Evolutionary conservation across 257 asterid genomes (phyloP).

Genomic region (Solanum chmielewskii): DNA sequence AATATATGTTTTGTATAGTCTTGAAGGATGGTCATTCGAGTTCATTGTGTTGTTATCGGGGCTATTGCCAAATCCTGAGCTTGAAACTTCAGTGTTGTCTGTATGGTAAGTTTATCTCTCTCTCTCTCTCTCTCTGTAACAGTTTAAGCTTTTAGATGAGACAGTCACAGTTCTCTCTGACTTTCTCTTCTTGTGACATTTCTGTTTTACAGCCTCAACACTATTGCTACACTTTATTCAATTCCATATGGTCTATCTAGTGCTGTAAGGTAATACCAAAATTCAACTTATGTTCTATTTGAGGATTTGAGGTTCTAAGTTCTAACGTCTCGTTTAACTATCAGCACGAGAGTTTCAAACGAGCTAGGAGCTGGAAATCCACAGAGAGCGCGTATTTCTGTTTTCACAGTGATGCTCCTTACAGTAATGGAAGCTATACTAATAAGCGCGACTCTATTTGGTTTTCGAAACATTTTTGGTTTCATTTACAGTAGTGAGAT

Average conservation of each 20-base stretch:
- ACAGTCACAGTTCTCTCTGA: neutral
- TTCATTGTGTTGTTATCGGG: conserved; percentile 66
- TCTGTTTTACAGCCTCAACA: conserved; percentile 31
- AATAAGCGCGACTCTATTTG: conserved; percentile 29
- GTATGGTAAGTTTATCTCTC: conserved; percentile 43
- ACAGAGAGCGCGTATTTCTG: conserved; percentile 40
- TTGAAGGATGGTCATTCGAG: conserved; percentile 86
- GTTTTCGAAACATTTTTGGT: conserved; percentile 55
- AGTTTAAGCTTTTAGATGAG: neutral
- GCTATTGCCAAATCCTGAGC: conserved; percentile 73
- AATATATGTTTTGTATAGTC: conserved; percentile 14
- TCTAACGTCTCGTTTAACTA: neutral
- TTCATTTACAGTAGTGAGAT: conserved; percentile 56
- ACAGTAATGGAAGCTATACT: conserved; percentile 26
- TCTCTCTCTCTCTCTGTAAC: neutral
- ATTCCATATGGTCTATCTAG: conserved; percentile 60
- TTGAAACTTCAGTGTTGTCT: conserved; percentile 79
- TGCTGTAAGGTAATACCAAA: conserved; percentile 56
- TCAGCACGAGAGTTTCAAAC: conserved; percentile 71
- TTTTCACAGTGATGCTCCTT: conserved; percentile 43
- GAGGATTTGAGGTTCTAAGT: neutral
- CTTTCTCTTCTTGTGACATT: neutral
- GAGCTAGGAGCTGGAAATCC: conserved; percentile 21
- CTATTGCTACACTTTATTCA: conserved; percentile 47
- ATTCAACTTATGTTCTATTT: neutral